These are phyloP conservation scores for Tetracladium setigerum DNA, from an alignment of 495 filamentous ascomycete genomes.

Conservation along the genomic window DNA sequence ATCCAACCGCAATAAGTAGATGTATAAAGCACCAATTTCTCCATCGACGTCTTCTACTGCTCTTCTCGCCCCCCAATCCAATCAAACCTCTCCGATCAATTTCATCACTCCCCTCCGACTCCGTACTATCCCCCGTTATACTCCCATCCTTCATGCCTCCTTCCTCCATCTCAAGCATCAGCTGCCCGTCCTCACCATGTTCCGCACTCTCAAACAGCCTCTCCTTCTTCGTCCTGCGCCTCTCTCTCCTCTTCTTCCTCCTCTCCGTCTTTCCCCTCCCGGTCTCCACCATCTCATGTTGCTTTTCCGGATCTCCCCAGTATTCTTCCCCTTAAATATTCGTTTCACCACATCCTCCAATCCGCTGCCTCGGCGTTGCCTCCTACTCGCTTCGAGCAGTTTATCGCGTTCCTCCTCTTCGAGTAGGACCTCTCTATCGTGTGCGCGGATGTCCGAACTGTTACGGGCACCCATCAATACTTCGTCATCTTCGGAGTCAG, in stretches of 20 bases:
- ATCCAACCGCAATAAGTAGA: conserved; percentile 39
- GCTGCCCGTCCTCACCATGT: conserved; percentile 58
- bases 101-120: conserved; percentile 43
- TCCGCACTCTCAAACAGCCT: conserved; percentile 40
- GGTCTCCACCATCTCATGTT: conserved; percentile 49
- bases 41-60: conserved; percentile 33
- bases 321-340: conserved; percentile 5
- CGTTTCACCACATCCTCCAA: conserved; percentile 18
- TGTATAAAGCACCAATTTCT: conserved; percentile 46
- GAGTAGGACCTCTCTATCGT: conserved; percentile 69
- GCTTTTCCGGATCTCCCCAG: neutral
- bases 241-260: conserved; percentile 17
- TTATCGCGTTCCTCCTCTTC: conserved; percentile 87
- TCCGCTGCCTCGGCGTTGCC: conserved; percentile 25
- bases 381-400: conserved; percentile 48
- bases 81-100: conserved; percentile 40
- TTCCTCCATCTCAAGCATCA: conserved; percentile 89
- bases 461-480: conserved; percentile 54
- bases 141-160: conserved; percentile 62
- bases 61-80: conserved; percentile 35
- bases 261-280: conserved; percentile 27
- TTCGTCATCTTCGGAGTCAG: conserved; percentile 69
- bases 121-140: conserved; percentile 44
- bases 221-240: conserved; percentile 36
- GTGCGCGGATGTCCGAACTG: conserved; percentile 60